These are phyloP conservation scores for Euclidium syriacum DNA, from an alignment of 345 rosid species.

Conservation along the genomic window DNA sequence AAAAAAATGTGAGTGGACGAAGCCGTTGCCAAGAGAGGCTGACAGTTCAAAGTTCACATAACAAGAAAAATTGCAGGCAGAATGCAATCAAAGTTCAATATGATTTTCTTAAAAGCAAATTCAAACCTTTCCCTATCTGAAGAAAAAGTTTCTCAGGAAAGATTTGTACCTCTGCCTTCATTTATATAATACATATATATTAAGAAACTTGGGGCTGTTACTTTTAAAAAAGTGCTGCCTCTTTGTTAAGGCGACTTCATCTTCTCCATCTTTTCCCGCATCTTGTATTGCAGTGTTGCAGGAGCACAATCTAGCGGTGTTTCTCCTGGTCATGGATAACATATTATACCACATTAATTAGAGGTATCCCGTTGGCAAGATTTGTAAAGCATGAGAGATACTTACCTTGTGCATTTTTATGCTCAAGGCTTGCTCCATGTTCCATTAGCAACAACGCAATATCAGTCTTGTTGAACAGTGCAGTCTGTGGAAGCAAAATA, in stretches of 20 bases:
- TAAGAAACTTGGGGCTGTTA: background rate
- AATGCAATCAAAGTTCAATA: background rate
- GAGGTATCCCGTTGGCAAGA: background rate
- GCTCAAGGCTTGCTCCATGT: conserved; percentile 71
- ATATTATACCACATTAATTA: background rate
- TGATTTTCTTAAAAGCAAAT: background rate
- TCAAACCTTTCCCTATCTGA: background rate
- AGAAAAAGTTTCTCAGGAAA: background rate
- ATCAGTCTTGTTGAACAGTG: conserved; percentile 75
- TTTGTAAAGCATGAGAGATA: conserved; percentile 16
- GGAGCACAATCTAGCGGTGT: conserved; percentile 91
- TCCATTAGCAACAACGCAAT: conserved; percentile 77
- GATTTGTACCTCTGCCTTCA: background rate
- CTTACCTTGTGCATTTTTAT: conserved; percentile 98
- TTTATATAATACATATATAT: too few relatives aligned
- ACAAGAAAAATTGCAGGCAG: background rate
- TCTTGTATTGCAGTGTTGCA: conserved; percentile 76
- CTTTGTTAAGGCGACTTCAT: conserved; percentile 18
- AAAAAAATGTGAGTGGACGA: background rate
- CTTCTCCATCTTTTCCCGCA: conserved; percentile 60
- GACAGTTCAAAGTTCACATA: background rate
- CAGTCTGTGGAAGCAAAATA: conserved; percentile 43
- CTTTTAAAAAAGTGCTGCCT: background rate
- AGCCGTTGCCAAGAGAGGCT: too few relatives aligned
- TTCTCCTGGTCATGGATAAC: conserved; percentile 45